Conservation (phyloP, 768 basidiomycete species). For the Amanita thiersii region DNA sequence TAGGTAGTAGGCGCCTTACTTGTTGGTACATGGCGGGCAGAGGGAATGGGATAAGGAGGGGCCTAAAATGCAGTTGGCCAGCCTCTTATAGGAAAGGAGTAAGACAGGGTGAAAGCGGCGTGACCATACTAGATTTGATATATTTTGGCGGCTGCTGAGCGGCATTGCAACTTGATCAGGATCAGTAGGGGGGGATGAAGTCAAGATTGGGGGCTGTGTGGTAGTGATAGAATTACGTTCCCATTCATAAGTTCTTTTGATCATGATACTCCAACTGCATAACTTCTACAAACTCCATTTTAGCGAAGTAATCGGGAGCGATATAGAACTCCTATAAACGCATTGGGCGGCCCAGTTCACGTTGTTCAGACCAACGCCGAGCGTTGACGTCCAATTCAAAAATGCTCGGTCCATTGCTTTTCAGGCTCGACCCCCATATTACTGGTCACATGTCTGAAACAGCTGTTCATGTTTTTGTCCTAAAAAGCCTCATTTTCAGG, state of each 20-base stretch:
- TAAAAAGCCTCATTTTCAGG: too few species aligned
- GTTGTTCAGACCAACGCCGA: neutral
- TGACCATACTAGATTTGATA: too few species aligned
- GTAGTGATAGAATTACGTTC: too few species aligned
- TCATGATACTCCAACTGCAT: neutral
- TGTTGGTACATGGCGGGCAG: neutral
- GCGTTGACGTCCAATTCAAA: neutral
- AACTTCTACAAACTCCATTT: neutral
- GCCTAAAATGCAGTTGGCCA: too few species aligned
- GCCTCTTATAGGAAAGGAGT: too few species aligned
- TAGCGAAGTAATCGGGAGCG: neutral
- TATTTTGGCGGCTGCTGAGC: too few species aligned
- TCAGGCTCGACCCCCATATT: neutral
- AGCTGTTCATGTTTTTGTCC: neutral
- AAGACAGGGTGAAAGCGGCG: too few species aligned
- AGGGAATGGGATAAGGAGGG: neutral
- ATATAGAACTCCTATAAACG: neutral
- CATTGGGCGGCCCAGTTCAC: neutral
- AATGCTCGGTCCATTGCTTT: neutral
- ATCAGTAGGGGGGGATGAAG: too few species aligned
- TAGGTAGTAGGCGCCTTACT: neutral
- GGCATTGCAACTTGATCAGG: too few species aligned
- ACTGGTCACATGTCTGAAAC: neutral
- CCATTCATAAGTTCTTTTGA: too few species aligned
- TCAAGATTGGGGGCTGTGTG: too few species aligned